Base-by-base conservation (phyloP, 345 rosid species). In the Cardamine chenopodiifolia region DNA sequence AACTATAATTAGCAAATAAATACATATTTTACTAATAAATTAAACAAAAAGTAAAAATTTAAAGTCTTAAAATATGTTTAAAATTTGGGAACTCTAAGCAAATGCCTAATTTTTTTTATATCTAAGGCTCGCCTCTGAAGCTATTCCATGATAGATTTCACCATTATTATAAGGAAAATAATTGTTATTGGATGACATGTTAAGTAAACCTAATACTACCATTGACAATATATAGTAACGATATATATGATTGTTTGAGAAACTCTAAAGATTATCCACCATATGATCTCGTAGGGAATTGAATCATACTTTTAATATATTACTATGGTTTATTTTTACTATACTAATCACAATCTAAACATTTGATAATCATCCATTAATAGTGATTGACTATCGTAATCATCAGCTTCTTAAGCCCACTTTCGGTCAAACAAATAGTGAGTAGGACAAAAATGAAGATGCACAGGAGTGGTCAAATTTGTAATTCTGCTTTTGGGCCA, bases 391-490 rank as follows among this genome's bases (percentile, higher is more conserved):
- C 35, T 62, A 20, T 40, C 12, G 44, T 40, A 28, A 10, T 40
- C 8, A 45, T 62, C 62, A 72, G 29, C 10, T 25, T 56, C 20
- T 39, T 34, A 19, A 66, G n/a, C 19, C 34, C 6, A 58, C 11
- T 68, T 53, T n/a, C 2, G 47, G 62, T 75, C 72, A 75, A 75
- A 74, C 11, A 26, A 18, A 15, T 17, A 49, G 37, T 45, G 18
- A 66, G 60, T 66, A 25, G 9, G 12, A 13, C 35, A 58, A 65
- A 45, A 56, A 26, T 31, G 67, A 74, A 74, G 40, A 59, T 19
- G 47, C 26, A 18, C 17, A 37, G 23, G 6, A 74, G 31, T 73
- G 60, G 73, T 75, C 79, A 75, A 67, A 18, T 49, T 37, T 49
- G 4, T 3, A 37, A 14, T 25, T 47, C 8, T 74, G 61, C 68